phyloP scores from a whole-genome alignment of 306 rosid species.

The Hippophae rhamnoides region DNA sequence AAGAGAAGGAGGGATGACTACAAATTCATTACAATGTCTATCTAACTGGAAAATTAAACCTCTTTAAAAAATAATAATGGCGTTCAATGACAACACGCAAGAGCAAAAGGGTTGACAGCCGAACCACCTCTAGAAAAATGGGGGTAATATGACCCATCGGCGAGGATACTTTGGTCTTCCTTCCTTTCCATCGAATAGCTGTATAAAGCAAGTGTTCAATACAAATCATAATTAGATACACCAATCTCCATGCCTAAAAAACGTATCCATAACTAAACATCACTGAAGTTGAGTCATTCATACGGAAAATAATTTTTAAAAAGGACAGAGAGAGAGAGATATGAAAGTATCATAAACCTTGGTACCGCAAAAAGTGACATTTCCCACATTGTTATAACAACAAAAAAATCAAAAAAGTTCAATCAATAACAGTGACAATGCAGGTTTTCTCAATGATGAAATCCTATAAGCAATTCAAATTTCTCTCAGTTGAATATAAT shows the following conservation, averaged over 20 bases:
- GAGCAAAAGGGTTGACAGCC: slow-evolving; percentile 7
- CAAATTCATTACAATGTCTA: slow-evolving; percentile 7
- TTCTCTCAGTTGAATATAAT: no score
- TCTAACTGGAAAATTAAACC: slow-evolving; percentile 1
- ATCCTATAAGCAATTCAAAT: no score
- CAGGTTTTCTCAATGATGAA: no score
- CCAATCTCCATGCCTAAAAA: not conserved
- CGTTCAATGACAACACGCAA: not conserved
- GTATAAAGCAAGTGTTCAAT: slow-evolving; percentile 22
- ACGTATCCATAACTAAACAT: not conserved
- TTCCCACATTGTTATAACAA: no score
- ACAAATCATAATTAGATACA: not conserved
- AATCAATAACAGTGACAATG: no score
- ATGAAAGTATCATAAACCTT: no score
- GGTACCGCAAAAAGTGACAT: no score
- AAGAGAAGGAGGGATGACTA: not conserved
- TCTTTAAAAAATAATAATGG: not conserved
- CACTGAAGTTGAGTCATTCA: no score
- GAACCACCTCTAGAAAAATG: slow-evolving; percentile 48
- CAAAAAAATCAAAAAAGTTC: no score
- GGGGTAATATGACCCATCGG: slow-evolving; percentile 86
- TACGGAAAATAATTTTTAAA: no score
- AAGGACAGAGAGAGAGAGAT: no score
- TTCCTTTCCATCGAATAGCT: slow-evolving; percentile 94
- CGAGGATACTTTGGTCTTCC: slow-evolving; percentile 90